Base-by-base conservation (phyloP, 495 filamentous ascomycete genomes). In the Letharia columbiana region DNA sequence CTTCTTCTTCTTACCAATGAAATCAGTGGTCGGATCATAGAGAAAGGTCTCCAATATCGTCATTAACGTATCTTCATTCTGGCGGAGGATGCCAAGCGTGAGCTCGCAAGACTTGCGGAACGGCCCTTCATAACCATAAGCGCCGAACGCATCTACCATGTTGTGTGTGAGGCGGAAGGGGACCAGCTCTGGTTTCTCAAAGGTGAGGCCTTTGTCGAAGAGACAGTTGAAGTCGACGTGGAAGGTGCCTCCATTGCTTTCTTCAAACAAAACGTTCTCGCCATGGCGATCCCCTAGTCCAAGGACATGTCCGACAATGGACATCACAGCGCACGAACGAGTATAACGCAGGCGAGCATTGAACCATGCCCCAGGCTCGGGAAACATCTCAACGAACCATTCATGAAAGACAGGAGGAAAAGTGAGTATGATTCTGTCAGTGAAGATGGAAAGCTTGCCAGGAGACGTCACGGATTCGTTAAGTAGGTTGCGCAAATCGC, bases 151-250 rank as follows among this genome's bases (percentile, higher is more conserved):
- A 71, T 95, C 90, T 18, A 92, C 81, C 92, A 99, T 98, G 77
- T 99, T 98, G 75, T 96, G 92, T 12, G 94, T 99, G 50, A 99
- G 81, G 28, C 94, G 90, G 81, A 99, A 99, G n/a, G 94, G 94
- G 20, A 99, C 94, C 58, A 88, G 79, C 74, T 99, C 94, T 0
- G 94, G 93, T 78, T 93, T 92, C 66, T 91, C 89, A 71, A 99
- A 98, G 0, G 92, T 96, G 66, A 93, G 84, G 13, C 95, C 94
- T 78, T 98, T 99, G 80, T 99, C 95, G 75, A 99, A 99, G 31
- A 99, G 88, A 77, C 94, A 99, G 77, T 99, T 99, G 83, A 99
- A 99, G 77, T 99, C 94, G 61, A 99, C 94, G 77, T 99, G 94
- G 72, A 98, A 86, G 35, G 95, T 86, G 63, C 96, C 95, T 57